A percentile compares a stretch with the other conserved stretches of the same genome.
Evolutionary conservation across 78 protist genomes (phyloP).

Genomic region (Reticulomyxa filosa): DNA sequence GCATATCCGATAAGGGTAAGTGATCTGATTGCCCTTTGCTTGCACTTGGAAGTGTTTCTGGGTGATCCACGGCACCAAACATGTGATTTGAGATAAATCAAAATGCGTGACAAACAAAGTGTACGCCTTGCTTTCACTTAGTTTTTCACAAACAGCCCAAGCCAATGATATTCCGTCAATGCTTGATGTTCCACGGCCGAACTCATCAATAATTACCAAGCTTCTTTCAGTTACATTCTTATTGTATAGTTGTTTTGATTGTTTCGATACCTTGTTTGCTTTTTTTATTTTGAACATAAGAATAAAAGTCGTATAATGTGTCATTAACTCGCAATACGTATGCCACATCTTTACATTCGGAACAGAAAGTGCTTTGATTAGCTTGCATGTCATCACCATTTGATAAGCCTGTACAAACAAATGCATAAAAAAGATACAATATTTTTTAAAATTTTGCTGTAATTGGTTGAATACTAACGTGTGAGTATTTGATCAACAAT

Average conservation of each 20-base stretch:
- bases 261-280: neutral
- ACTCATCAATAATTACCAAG: neutral
- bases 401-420: no score
- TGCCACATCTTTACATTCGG: neutral
- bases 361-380: neutral
- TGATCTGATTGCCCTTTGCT: no score
- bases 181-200: neutral
- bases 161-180: neutral
- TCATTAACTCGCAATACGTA: neutral
- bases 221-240: neutral
- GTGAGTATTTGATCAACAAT: neutral
- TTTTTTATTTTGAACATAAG: neutral
- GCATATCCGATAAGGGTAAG: no score
- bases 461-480: no score
- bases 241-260: neutral
- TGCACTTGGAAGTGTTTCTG: no score
- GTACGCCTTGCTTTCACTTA: neutral
- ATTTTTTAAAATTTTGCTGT: no score
- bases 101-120: conserved; percentile 10
- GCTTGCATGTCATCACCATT: neutral
- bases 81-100: no score
- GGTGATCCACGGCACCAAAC: no score
- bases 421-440: no score
- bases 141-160: conserved; percentile 1
- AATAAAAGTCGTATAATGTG: neutral